These are phyloP conservation scores for Monosporozyma servazzii DNA, from an alignment of 805 yeast species.

Conservation along the genomic window DNA sequence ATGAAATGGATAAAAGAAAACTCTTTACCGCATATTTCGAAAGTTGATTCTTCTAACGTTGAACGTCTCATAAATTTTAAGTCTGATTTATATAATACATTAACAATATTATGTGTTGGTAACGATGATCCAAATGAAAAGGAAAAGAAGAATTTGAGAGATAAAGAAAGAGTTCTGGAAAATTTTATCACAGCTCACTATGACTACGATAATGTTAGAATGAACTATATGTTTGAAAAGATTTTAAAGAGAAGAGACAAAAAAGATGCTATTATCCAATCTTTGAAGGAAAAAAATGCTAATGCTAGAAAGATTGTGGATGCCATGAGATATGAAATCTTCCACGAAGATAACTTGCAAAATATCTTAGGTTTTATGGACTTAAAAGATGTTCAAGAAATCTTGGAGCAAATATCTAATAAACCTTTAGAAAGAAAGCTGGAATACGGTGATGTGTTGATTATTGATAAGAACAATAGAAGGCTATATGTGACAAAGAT, in stretches of 20 bases:
- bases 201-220: conserved; percentile 39
- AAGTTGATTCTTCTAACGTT: conserved; percentile 36
- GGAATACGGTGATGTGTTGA: conserved; percentile 45
- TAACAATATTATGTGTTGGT: conserved; percentile 10
- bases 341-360: conserved; percentile 36
- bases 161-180: conserved; percentile 21
- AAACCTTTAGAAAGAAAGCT: conserved; percentile 9
- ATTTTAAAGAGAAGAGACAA: conserved; percentile 31
- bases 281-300: conserved; percentile 37
- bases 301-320: conserved; percentile 36
- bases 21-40: conserved; percentile 44
- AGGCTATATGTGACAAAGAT: conserved; percentile 28
- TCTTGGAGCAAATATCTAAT: conserved; percentile 14
- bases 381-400: conserved; percentile 29
- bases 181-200: conserved; percentile 32
- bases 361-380: conserved; percentile 45
- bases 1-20: conserved; percentile 41
- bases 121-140: not conserved
- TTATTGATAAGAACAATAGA: conserved; percentile 37
- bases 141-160: conserved; percentile 9
- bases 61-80: conserved; percentile 10
- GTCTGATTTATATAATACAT: conserved; percentile 12
- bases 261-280: conserved; percentile 38
- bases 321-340: conserved; percentile 42
- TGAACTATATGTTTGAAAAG: conserved; percentile 32